A percentile compares a stretch with the other conserved stretches of the same genome.
These are phyloP conservation scores for Lithohypha guttulata DNA, from an alignment of 2,329 filamentous ascomycete species.

Conservation along the genomic window DNA sequence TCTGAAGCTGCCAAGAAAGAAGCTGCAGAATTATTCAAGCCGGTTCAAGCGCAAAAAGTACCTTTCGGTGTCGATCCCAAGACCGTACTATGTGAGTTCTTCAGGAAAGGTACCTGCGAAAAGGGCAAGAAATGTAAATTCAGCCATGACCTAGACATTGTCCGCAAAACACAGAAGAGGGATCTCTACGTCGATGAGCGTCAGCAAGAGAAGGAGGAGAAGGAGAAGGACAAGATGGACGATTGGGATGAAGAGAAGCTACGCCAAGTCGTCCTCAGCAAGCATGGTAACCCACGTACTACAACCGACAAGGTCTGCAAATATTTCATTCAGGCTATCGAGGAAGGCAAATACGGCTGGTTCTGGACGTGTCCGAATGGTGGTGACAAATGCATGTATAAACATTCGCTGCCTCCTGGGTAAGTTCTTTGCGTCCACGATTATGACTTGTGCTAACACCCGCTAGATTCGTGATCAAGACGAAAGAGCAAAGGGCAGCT, in stretches of 20 bases:
- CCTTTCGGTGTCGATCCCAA: conserved; percentile 97
- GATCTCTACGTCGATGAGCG: conserved; percentile 80
- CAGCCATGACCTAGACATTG: conserved; percentile 77
- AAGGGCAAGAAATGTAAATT: conserved; percentile 99
- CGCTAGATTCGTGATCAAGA: conserved; percentile 83
- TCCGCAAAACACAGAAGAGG: conserved; percentile 86
- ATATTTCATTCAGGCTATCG: conserved; percentile 91
- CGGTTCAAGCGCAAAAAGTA: conserved; percentile 92
- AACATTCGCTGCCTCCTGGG: conserved; percentile 88
- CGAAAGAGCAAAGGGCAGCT: conserved; percentile 87
- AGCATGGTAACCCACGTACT: conserved; percentile 93
- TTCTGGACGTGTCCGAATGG: conserved; percentile 98
- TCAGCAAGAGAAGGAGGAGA: conserved; percentile 58
- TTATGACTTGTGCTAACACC: conserved; percentile 14
- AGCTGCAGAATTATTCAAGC: conserved; percentile 71
- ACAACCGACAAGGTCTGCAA: conserved; percentile 99
- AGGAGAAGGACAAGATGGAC: conserved; percentile 78
- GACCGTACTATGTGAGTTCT: conserved; percentile 92
- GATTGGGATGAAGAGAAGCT: conserved; percentile 98
- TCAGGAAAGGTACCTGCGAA: conserved; percentile 93
- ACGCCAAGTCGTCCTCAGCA: conserved; percentile 78
- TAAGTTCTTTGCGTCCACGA: conserved; percentile 44
- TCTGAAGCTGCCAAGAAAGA: conserved; percentile 77
- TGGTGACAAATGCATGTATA: conserved; percentile 97
- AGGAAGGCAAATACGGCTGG: conserved; percentile 98